phyloP scores from a whole-genome alignment of 306 rosid species.

The Prunus mume region DNA sequence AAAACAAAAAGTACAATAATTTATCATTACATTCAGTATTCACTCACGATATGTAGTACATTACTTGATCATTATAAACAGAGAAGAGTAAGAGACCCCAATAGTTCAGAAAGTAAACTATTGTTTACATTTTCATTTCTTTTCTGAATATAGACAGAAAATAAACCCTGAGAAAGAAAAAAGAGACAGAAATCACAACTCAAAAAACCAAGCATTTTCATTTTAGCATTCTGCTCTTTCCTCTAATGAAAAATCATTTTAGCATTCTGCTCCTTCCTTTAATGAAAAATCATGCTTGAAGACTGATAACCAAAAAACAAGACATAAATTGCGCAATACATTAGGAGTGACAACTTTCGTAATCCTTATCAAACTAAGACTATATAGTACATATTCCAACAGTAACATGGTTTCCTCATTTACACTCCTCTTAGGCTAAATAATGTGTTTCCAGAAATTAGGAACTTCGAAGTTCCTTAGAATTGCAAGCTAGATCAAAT shows the following conservation, averaged over 20 bases:
- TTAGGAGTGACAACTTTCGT: neutral
- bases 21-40: neutral
- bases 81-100: too few relatives aligned
- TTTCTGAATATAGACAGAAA: neutral
- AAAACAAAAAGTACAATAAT: neutral
- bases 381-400: too few relatives aligned
- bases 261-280: neutral
- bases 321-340: neutral
- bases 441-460: too few relatives aligned
- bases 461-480: neutral
- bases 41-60: neutral
- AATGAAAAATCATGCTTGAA: neutral
- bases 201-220: neutral
- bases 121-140: too few relatives aligned
- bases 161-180: neutral
- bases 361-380: neutral
- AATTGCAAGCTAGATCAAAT: neutral
- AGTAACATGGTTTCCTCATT: neutral
- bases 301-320: neutral
- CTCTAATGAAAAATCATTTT: neutral
- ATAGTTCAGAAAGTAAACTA: too few relatives aligned
- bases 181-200: neutral
- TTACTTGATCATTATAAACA: too few relatives aligned
- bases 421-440: neutral
- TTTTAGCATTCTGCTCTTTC: neutral